Base-by-base conservation (phyloP, 495 filamentous ascomycete genomes). In the Penicillium fimorum region DNA sequence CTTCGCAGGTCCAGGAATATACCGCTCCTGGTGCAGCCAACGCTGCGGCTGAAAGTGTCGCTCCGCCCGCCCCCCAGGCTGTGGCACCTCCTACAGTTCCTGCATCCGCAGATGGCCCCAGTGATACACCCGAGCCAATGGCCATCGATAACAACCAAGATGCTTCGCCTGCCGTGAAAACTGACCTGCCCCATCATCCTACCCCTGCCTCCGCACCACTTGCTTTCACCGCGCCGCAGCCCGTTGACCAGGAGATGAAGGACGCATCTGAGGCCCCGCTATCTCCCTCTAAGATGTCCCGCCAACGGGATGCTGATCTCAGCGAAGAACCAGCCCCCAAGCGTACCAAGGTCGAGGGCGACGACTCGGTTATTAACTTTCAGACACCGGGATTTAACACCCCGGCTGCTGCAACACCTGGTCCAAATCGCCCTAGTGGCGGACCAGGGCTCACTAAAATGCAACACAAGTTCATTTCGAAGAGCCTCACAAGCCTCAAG, bases 251-350 rank as follows among this genome's bases (percentile, higher is more conserved):
- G 15, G 72, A 74, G 49, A 75, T 76, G 72, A 66, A 64, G 20
- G 70, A 75, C 30, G 77, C 69, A 17, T 62, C 73, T 6, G 70
- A 69, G 53, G 68, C 61, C 5, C 74, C 75, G 0, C 44, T 58
- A 7, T 76, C 79, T n/a, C 72, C 79, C 3, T 67, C 72, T 3
- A 91, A 91, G 68, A 46, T 86, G 3, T 75, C 84, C 0, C 81
- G 89, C 9, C 87, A 89, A 57, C 86, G 91, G 0, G 89, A 93
- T 15, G 71, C 78, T 4, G 85, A 92, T 53, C 77, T 73, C 33
- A 79, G 78, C 35, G 87, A 90, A n/a, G 89, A 88, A 58, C 89
- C 86, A 18, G 84, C 84, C 18, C 80, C 89, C 8, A 96, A 96
- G 71, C 83, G 90, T 25, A 79, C 88, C 35, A 92, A 87, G 70